phyloP scores from a whole-genome alignment of 305 asterid genomes.

The Ajuga reptans region DNA sequence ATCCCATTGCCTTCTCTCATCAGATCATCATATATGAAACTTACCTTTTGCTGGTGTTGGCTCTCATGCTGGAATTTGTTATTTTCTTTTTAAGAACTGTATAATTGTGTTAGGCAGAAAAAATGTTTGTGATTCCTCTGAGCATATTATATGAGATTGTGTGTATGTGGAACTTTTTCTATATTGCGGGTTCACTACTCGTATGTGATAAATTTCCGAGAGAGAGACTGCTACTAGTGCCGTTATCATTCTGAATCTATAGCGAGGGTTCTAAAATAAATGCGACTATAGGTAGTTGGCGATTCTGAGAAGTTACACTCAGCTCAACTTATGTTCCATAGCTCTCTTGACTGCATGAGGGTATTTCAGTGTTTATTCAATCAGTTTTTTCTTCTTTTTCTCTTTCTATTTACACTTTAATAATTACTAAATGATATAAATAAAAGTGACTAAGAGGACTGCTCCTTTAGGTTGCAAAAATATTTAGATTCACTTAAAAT shows the following conservation, averaged over 20 bases:
- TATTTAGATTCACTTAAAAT: no score
- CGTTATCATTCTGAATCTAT: background rate
- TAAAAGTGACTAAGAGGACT: no score
- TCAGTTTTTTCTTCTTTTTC: no score
- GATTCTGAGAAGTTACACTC: background rate
- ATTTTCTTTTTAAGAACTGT: background rate
- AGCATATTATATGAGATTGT: background rate
- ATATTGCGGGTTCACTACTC: background rate
- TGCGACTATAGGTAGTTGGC: background rate
- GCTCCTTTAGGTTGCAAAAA: no score
- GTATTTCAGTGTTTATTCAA: no score
- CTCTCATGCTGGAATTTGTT: constrained; percentile 17
- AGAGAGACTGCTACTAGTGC: background rate
- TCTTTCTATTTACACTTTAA: no score
- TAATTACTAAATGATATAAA: no score
- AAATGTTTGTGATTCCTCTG: background rate
- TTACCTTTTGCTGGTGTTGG: constrained; percentile 12
- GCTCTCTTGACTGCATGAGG: no score
- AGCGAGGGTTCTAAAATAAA: background rate
- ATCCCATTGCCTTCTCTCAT: constrained; percentile 32
- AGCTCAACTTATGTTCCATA: background rate
- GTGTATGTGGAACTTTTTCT: background rate
- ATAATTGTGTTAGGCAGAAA: background rate
- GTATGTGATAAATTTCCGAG: background rate
- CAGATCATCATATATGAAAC: constrained; percentile 19